Evolutionary conservation across 75 land plant genomes (phyloP).

Genomic region (Pinus tabuliformis): DNA sequence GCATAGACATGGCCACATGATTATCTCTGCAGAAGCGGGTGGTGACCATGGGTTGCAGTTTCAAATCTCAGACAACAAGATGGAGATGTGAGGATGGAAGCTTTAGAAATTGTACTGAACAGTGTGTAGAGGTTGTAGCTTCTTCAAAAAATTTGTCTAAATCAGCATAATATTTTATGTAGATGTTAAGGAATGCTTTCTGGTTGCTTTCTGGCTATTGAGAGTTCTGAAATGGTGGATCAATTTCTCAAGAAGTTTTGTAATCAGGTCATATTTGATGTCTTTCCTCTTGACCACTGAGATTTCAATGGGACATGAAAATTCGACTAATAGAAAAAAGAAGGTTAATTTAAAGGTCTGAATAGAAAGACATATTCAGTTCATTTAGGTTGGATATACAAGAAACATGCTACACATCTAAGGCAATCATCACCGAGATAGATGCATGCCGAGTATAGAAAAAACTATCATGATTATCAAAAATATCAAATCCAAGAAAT

Average conservation of each 20-base stretch:
- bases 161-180: background rate
- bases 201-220: background rate
- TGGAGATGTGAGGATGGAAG: slow-evolving; percentile 53
- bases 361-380: background rate
- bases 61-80: too few species aligned
- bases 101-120: background rate
- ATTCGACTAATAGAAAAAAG: background rate
- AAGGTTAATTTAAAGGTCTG: slow-evolving; percentile 1
- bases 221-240: background rate
- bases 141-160: background rate
- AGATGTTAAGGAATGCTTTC: background rate
- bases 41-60: slow-evolving; percentile 73
- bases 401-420: background rate
- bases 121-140: too few species aligned
- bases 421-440: too few species aligned
- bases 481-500: too few species aligned
- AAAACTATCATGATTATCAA: too few species aligned
- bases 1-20: too few species aligned
- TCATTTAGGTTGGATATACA: background rate
- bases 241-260: background rate
- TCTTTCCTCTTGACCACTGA: background rate
- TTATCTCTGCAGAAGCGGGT: too few species aligned
- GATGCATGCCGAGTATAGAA: too few species aligned
- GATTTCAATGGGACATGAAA: background rate
- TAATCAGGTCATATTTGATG: background rate